Percentiles rank a stretch among this genome's conserved stretches.
phyloP scores from a whole-genome alignment of 371 early-diverging fungal species.

The Mucor racemosus region DNA sequence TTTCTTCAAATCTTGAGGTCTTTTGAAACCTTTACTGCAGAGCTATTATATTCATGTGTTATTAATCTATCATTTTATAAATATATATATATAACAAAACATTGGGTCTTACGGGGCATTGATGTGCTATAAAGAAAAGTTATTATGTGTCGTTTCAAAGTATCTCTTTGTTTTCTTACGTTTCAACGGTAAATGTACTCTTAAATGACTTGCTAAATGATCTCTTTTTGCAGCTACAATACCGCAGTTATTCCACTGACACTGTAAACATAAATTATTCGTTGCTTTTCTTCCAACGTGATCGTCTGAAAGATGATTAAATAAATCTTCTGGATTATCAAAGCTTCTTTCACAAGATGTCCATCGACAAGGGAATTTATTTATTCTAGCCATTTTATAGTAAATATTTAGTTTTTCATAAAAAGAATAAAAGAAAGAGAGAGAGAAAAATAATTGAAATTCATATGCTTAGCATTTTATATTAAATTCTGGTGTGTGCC shows the following conservation, averaged over 20 bases:
- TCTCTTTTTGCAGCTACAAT: conserved; percentile 83
- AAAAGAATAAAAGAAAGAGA: conserved; percentile 3
- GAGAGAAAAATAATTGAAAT: not conserved
- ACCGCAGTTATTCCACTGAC: conserved; percentile 86
- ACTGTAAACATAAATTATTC: conserved; percentile 86
- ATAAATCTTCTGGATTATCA: conserved; percentile 78
- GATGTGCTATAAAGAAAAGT: conserved; percentile 24
- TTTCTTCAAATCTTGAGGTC: conserved; percentile 94
- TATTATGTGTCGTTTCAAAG: not conserved
- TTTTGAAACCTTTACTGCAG: conserved; percentile 88
- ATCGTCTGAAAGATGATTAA: conserved; percentile 79
- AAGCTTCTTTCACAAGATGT: conserved; percentile 53
- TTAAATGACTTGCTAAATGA: conserved; percentile 90
- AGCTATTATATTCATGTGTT: conserved; percentile 39
- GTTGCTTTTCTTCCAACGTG: conserved; percentile 91
- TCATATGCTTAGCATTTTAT: conserved; percentile 3
- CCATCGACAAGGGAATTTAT: conserved; percentile 55
- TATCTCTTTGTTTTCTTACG: conserved; percentile 44
- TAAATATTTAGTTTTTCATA: not conserved
- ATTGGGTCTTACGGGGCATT: conserved; percentile 23
- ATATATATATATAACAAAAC: not conserved
- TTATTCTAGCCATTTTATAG: conserved; percentile 9
- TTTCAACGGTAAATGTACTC: conserved; percentile 89
- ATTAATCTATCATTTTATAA: not conserved
- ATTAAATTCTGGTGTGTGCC: not conserved